A percentile compares a stretch with the other conserved stretches of the same genome.
These are phyloP conservation scores for Corynespora cassiicola DNA, from an alignment of 2,329 filamentous ascomycete genomes.

Conservation along the genomic window DNA sequence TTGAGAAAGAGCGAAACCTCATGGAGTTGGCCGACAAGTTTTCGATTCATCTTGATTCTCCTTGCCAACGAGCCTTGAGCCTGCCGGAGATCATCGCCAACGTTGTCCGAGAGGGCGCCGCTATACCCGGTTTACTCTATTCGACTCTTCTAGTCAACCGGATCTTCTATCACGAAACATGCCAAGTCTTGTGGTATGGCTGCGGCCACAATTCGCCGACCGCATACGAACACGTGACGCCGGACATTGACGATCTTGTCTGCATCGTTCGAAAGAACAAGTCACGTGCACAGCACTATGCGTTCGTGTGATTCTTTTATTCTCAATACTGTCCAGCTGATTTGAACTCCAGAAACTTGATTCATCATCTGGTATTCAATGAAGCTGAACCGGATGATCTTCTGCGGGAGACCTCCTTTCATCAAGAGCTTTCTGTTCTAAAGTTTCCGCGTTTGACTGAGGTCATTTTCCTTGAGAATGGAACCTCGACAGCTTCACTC, in stretches of 20 bases:
- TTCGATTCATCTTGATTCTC: no score
- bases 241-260: not conserved
- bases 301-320: not conserved
- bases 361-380: no score
- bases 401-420: not conserved
- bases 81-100: constrained; percentile 1
- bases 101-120: not conserved
- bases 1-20: no score
- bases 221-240: not conserved
- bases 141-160: constrained; percentile 5
- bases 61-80: constrained; percentile 6
- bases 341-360: not conserved
- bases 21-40: no score
- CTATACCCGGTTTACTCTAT: not conserved
- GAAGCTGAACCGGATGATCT: no score
- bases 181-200: constrained; percentile 3
- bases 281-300: constrained; percentile 1
- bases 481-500: not conserved
- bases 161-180: constrained; percentile 3
- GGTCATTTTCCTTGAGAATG: not conserved
- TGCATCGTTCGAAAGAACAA: not conserved
- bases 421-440: not conserved
- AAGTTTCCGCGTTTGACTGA: constrained; percentile 2
- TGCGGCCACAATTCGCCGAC: no score
- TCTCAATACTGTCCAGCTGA: not conserved